Percentiles rank a stretch among this genome's conserved stretches.
phyloP scores from a whole-genome alignment of 768 basidiomycete species.

The Sporobolomyces phaffii region DNA sequence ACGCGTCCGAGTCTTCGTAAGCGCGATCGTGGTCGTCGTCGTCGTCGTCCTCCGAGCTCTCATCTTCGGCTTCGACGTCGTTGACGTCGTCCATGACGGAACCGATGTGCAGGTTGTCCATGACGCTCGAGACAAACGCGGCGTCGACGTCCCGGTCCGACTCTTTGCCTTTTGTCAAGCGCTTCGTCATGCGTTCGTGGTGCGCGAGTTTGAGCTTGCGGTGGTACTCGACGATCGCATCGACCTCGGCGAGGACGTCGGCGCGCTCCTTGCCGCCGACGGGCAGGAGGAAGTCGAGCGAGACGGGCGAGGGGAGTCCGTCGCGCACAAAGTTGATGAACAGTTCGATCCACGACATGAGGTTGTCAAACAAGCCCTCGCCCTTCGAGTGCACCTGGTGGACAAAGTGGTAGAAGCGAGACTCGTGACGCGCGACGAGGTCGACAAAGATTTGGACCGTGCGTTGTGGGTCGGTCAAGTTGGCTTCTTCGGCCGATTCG shows the following conservation, averaged over 20 bases:
- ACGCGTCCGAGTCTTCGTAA: constrained; percentile 18
- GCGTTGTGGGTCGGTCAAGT: constrained; percentile 62
- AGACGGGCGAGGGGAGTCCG: constrained; percentile 66
- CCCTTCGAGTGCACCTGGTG: constrained; percentile 98
- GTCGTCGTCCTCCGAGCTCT: constrained; percentile 46
- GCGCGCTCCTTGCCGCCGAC: constrained; percentile 69
- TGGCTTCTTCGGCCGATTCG: constrained; percentile 71
- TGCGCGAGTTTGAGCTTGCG: constrained; percentile 88
- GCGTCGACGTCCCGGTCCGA: constrained; percentile 67
- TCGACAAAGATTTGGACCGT: constrained; percentile 92
- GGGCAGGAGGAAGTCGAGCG: constrained; percentile 84
- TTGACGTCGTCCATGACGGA: constrained; percentile 71
- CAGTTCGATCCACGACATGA: constrained; percentile 95
- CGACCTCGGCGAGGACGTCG: constrained; percentile 74
- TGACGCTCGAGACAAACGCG: constrained; percentile 72
- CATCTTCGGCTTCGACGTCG: constrained; percentile 67
- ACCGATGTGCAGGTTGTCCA: constrained; percentile 73
- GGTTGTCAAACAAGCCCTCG: constrained; percentile 79
- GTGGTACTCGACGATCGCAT: constrained; percentile 82
- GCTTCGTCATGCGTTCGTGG: constrained; percentile 80
- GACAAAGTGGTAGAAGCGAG: constrained; percentile 91
- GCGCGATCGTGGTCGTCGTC: too few relatives aligned
- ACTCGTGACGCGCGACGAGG: constrained; percentile 87
- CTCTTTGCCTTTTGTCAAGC: constrained; percentile 60
- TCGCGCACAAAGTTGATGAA: constrained; percentile 87